Evolutionary conservation across 495 filamentous ascomycete species (phyloP).

Genomic region (Tuber indicum): DNA sequence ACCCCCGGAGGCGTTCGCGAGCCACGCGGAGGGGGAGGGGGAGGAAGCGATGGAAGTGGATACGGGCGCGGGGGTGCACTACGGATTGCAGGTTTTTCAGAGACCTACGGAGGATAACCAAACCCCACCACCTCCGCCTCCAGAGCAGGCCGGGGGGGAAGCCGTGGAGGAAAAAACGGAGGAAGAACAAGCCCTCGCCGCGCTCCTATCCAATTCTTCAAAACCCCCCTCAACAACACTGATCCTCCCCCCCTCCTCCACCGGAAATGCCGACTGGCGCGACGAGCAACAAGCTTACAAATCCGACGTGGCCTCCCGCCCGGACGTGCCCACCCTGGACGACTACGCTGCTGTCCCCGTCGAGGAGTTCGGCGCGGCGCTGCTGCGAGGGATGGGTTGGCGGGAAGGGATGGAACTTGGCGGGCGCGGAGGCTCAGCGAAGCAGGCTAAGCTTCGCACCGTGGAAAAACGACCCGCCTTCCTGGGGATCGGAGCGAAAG

Average conservation of each 20-base stretch:
- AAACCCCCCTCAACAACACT: constrained; percentile 53
- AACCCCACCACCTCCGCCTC: constrained; percentile 13
- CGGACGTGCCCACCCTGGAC: constrained; percentile 66
- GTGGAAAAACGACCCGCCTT: constrained; percentile 67
- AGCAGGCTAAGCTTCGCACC: constrained; percentile 48
- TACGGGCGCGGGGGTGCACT: constrained; percentile 47
- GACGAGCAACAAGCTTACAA: constrained; percentile 66
- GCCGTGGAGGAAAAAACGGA: constrained; percentile 46
- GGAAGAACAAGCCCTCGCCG: constrained; percentile 74
- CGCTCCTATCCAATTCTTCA: constrained; percentile 55
- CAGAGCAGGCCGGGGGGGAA: constrained; percentile 6
- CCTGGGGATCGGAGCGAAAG: constrained; percentile 76
- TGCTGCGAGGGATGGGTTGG: constrained; percentile 91
- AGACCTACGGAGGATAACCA: constrained; percentile 46
- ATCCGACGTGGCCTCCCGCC: constrained; percentile 61
- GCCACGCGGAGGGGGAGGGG: background rate
- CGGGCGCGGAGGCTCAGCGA: constrained; percentile 47
- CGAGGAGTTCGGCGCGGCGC: constrained; percentile 83
- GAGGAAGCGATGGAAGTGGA: constrained; percentile 42
- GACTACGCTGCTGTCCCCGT: constrained; percentile 85
- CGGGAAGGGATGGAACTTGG: constrained; percentile 71
- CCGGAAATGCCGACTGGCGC: constrained; percentile 41
- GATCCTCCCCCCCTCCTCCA: constrained; percentile 49
- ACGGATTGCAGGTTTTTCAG: constrained; percentile 47
- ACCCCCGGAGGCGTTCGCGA: constrained; percentile 36